Conservation (phyloP, 352 stramenopile species). For the Hyaloperonospora arabidopsidis region DNA sequence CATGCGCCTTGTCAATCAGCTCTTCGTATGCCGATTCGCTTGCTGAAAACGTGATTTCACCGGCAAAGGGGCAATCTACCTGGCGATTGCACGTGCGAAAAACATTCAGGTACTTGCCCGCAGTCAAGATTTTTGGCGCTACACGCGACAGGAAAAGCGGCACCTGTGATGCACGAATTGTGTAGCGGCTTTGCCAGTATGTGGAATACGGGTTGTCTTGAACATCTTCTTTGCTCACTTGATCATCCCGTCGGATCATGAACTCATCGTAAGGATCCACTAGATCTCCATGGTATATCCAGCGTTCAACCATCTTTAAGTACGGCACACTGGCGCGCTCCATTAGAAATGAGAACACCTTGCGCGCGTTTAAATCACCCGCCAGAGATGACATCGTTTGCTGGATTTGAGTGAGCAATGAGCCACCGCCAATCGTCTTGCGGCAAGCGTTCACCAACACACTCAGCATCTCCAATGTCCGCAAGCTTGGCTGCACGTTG, state of each 20-base stretch:
- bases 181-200: constrained; percentile 87
- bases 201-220: constrained; percentile 83
- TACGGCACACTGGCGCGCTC: constrained; percentile 81
- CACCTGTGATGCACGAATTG: constrained; percentile 63
- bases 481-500: constrained; percentile 85
- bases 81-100: constrained; percentile 73
- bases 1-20: constrained; percentile 77
- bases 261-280: constrained; percentile 89
- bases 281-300: constrained; percentile 87
- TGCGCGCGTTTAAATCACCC: constrained; percentile 67
- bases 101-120: constrained; percentile 90
- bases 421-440: constrained; percentile 79
- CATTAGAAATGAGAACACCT: constrained; percentile 81
- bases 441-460: constrained; percentile 67
- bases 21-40: constrained; percentile 75
- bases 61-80: constrained; percentile 75
- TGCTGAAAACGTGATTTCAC: constrained; percentile 51
- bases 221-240: constrained; percentile 77
- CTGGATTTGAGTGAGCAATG: constrained; percentile 87
- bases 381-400: constrained; percentile 71
- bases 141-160: constrained; percentile 75
- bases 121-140: constrained; percentile 81
- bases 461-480: constrained; percentile 89
- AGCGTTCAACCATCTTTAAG: constrained; percentile 85
- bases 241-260: constrained; percentile 80